Evolutionary conservation across 331 rosid genomes (phyloP), one percentile per base, ranked within the genome.

Genomic region (Pyracantha coccinea): DNA sequence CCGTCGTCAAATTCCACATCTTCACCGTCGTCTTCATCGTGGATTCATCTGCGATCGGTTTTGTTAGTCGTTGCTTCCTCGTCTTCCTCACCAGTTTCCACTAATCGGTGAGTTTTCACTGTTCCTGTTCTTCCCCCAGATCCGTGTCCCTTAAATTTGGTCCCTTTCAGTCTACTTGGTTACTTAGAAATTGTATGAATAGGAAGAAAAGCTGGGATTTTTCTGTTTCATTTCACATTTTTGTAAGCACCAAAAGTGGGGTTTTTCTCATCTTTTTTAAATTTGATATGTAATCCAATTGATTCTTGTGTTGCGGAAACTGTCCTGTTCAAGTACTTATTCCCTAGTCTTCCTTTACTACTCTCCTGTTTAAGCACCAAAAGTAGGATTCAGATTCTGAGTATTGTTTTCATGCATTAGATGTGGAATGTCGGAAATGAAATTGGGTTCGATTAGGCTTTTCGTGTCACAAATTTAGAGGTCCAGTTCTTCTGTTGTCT

Each of bases 11-110:
- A 76, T 15, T 53, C 71, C 66, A 61, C 66, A 4, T 75, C 83
- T n/a, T 83, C 96, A 38, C 78, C 92, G 70, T 83, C 93, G 4
- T 82, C 97, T 21, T 87, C 97, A 66, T 90, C 94, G 75, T 92
- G 98, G 98, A 85, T 93, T 88, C 98, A 86, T 81, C 73, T 93
- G 88, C 93, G 97, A 85, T 93, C 97, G 89, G 91, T 90, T 83
- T 80, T 93, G 73, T 88, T 93, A 79, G 92, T 93, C 77, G 97
- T 90, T 74, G 81, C 85, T 81, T 89, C 95, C 50, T 77, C 80
- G 64, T 68, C 75, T 78, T 90, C 97, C 78, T 90, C 90, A 80
- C 93, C 97, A 81, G 92, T 90, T 84, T 74, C 77, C 74, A 78
- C 93, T 81, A 95, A 93, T 93, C 98, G 93, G 96, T 91, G 89